Evolutionary conservation across 1,284 basidiomycete species (phyloP), one percentile per base, ranked within the genome.

Genomic region (Ustilago curta): DNA sequence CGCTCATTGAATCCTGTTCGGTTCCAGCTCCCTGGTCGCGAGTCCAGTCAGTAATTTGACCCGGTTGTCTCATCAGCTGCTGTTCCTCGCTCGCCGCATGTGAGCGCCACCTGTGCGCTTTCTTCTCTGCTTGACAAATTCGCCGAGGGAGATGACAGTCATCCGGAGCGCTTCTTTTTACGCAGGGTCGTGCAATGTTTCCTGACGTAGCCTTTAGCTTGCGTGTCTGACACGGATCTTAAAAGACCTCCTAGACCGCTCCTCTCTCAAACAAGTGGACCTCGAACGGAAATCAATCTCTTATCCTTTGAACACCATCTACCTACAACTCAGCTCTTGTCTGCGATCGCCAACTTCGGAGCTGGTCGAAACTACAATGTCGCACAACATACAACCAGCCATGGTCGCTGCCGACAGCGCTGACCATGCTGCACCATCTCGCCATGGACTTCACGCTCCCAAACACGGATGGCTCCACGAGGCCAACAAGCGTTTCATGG

Each of bases 391-490:
- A 23, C 35, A 55, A 23, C 12, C 35, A 37, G 40, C 51, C 31
- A 23, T 31, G 11, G 51, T 9, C 23, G 51, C 21, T 23, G 51
- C 37, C 27, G 32, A 40, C 50, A 29, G 25, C 51, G 21, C 16
- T 5, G 50, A 62, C 2, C 45, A 37, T 23, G 12, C 39, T 6
- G 32, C 21, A 2, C 27, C 42, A 21, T 18, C 42, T 7, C 44
- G 39, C 9, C 31, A 16, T 44, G 48, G 60, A 4, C 42, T 59
- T n/a, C 67, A 70, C 40, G 25, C 40, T 8, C 67, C 67, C 47
- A 72, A 72, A 60, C 49, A 68, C 25, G 64, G 70, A 42, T 68
- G 59, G 64, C 19, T 63, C 29, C 70, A 72, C 32, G 60, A 67
- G 29, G 55, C 50, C 11, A 32, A 53, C 31, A 67, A 72, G 29